Base-by-base conservation (phyloP, 73 alveolate genomes). In the Breviolum minutum region DNA sequence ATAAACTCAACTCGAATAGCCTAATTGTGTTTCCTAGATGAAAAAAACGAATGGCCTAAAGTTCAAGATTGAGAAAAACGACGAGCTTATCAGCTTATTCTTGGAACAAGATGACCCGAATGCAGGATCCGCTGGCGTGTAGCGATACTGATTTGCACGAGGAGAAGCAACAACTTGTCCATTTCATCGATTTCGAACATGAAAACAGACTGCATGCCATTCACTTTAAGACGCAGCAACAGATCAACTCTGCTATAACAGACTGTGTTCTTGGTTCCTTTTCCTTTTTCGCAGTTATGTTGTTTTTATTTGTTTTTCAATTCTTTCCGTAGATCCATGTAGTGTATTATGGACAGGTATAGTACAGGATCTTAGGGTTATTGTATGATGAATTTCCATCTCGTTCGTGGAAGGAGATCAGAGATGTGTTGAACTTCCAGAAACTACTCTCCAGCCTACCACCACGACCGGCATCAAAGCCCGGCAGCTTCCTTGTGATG, bases 361-460 rank as follows among this genome's bases (percentile, higher is more conserved):
- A 73, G n/a, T 19, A 32, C 1, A 19, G 32, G 14, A 1, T 14
- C 40, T 2, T 7, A 73, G 71, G 22, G 7, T 82, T 54, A 8
- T 10, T 48, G 20, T 6, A 13, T 40, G 19, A 14, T 48, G 16
- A 24, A 7, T 3, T 48, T 7, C 54, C 22, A 13, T 54, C 16
- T 84, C 16, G 60, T 17, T 40, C 70, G 14, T 17, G 89, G n/a
- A 48, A 84, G 93, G 93, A 84, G 76, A 60, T 84, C n/a, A 12
- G 10, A 84, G 93, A 84, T 48, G 61, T 84, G 61, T 62, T 61
- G 93, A 54, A 54, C 62, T 84, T 84, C 62, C 93, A 20, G 61
- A 54, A 61, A 74, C 93, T 84, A 60, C 61, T 84, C 61, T 8
- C 7, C 27, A 54, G 74, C 54, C 61, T 61, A 70, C 91, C 64